These are phyloP conservation scores for Ogataea chonburiensis DNA, from an alignment of 805 yeast species.

Conservation along the genomic window DNA sequence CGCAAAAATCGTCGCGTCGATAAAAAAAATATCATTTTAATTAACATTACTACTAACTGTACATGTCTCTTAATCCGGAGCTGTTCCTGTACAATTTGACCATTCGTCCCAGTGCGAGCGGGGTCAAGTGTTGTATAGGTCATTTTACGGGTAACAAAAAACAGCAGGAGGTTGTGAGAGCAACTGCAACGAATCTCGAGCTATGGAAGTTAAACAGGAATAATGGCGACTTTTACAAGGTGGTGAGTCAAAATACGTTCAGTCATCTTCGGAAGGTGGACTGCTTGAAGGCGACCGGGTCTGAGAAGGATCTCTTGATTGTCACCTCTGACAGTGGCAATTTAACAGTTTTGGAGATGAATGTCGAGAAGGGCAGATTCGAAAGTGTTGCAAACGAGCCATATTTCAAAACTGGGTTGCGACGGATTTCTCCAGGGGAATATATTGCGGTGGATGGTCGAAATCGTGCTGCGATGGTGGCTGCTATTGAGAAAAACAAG, in stretches of 20 bases:
- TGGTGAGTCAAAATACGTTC: conserved; percentile 49
- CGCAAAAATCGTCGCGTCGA: conserved; percentile 12
- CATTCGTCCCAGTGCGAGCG: conserved; percentile 56
- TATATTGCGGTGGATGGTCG: conserved; percentile 68
- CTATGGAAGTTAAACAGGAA: conserved; percentile 51
- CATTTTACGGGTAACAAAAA: conserved; percentile 55
- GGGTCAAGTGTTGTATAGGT: conserved; percentile 61
- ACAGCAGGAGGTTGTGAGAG: conserved; percentile 61
- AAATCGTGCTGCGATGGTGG: conserved; percentile 65
- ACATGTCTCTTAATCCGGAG: conserved; percentile 32
- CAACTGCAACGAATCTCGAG: conserved; percentile 54
- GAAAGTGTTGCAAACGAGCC: conserved; percentile 56
- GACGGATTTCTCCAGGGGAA: conserved; percentile 75
- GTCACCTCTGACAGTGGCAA: conserved; percentile 81
- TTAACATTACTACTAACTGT: not conserved
- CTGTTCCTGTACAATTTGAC: conserved; percentile 68
- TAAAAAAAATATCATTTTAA: conserved; percentile 4
- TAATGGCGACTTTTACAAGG: conserved; percentile 51
- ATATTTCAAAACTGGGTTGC: conserved; percentile 67
- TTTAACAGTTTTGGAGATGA: conserved; percentile 44
- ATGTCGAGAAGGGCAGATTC: conserved; percentile 35
- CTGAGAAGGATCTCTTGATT: conserved; percentile 55
- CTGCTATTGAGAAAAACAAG: conserved; percentile 73
- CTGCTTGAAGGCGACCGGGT: conserved; percentile 52
- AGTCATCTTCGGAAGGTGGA: conserved; percentile 56